These are phyloP conservation scores for Podosphaera xanthii DNA, from an alignment of 2,329 filamentous ascomycete genomes.

Conservation along the genomic window DNA sequence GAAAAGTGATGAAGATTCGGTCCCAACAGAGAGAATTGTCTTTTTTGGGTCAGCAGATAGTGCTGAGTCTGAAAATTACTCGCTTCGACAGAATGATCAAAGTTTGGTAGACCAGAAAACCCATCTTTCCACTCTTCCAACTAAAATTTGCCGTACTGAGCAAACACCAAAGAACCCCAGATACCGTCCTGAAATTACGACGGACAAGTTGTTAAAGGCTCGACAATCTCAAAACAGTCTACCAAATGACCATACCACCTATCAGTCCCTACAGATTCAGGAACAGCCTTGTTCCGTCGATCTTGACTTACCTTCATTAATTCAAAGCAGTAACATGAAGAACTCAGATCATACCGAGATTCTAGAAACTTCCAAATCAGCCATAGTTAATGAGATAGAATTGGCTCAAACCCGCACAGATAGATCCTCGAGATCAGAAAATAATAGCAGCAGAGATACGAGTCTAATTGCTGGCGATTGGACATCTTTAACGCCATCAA, in stretches of 20 bases:
- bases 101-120: neutral
- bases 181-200: too few relatives aligned
- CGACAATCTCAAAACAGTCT: too few relatives aligned
- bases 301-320: neutral
- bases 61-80: neutral
- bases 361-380: neutral
- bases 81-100: neutral
- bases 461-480: slow-evolving; percentile 33
- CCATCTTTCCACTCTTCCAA: neutral
- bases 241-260: too few relatives aligned
- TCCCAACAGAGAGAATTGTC: too few relatives aligned
- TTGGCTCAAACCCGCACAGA: neutral
- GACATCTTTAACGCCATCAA: slow-evolving; percentile 37
- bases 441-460: slow-evolving; percentile 37
- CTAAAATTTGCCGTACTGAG: neutral
- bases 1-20: slow-evolving; percentile 19
- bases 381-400: neutral
- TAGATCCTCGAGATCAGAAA: slow-evolving; percentile 9
- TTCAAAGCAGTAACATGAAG: neutral
- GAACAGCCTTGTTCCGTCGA: neutral
- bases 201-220: too few relatives aligned
- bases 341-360: neutral
- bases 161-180: neutral
- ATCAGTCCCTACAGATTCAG: neutral
- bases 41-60: too few relatives aligned